Conservation (phyloP, 2,329 filamentous ascomycete species). For the Penicillium sumatraense region DNA sequence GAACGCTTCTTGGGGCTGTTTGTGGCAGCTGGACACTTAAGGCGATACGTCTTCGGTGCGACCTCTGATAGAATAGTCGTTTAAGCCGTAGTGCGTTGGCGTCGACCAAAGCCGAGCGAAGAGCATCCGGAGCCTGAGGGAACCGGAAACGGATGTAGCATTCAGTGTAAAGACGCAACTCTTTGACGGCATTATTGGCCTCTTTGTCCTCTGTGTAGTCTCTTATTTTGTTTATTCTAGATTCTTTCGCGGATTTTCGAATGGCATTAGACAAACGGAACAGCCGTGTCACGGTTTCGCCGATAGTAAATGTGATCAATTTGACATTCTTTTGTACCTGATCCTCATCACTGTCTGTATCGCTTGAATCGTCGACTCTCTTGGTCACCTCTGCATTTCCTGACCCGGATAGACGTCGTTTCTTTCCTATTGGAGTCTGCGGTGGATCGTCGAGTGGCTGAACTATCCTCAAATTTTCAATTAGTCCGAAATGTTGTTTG, state of each 20-base stretch:
- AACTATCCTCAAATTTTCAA: not conserved
- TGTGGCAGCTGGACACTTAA: constrained; percentile 11
- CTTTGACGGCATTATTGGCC: constrained; percentile 31
- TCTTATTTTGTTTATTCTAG: constrained; percentile 27
- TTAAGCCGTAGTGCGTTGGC: constrained; percentile 15
- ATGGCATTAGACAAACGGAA: constrained; percentile 33
- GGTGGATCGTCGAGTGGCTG: not conserved
- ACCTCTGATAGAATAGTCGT: constrained; percentile 16
- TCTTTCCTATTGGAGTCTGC: not conserved
- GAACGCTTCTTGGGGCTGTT: constrained; percentile 2
- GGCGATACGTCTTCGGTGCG: constrained; percentile 15
- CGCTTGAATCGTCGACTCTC: constrained; percentile 23
- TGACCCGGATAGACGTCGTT: not conserved
- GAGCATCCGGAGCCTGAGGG: constrained; percentile 27
- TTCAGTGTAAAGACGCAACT: constrained; percentile 33
- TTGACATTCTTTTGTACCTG: constrained; percentile 26
- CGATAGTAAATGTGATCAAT: constrained; percentile 28
- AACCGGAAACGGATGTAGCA: constrained; percentile 35
- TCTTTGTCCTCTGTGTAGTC: constrained; percentile 31
- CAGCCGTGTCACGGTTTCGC: constrained; percentile 34
- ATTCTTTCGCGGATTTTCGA: constrained; percentile 31
- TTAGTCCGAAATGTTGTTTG: constrained; percentile 2
- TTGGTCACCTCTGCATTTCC: constrained; percentile 19
- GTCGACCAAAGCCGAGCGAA: constrained; percentile 22
- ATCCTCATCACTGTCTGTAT: constrained; percentile 21